These are phyloP conservation scores for Quercus ilex DNA, from an alignment of 306 rosid species.

Conservation along the genomic window DNA sequence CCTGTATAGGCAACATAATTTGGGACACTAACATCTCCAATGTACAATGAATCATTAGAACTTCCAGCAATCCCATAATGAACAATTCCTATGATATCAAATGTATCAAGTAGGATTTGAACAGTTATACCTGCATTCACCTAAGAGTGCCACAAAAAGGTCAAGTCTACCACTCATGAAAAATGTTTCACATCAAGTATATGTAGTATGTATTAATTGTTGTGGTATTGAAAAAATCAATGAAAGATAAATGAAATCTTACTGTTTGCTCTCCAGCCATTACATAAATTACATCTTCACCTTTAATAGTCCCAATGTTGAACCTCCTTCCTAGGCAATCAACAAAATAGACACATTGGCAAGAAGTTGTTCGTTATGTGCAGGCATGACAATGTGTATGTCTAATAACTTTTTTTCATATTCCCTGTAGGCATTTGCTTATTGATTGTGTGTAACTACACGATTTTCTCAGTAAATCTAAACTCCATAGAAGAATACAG, in stretches of 20 bases:
- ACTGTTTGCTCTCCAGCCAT: constrained; percentile 12
- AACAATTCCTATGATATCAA: constrained; percentile 15
- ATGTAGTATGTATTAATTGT: neutral
- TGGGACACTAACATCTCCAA: constrained; percentile 22
- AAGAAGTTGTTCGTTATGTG: neutral
- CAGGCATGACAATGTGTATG: neutral
- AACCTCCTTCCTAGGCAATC: constrained; percentile 18
- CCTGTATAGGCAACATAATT: constrained; percentile 10
- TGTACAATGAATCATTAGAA: constrained; percentile 7
- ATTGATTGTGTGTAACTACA: neutral
- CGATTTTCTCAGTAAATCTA: neutral
- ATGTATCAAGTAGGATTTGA: constrained; percentile 18
- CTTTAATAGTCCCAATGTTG: constrained; percentile 9
- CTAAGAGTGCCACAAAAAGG: neutral
- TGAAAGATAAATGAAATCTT: neutral
- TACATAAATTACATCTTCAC: constrained; percentile 9
- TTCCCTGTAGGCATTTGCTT: neutral
- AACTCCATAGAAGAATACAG: neutral
- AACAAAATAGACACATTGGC: neutral
- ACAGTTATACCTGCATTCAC: constrained; percentile 18
- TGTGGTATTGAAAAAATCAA: neutral
- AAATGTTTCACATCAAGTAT: neutral
- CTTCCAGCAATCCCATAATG: constrained; percentile 21
- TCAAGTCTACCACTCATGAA: neutral
- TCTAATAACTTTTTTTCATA: neutral